A percentile compares a stretch with the other conserved stretches of the same genome.
Conservation (phyloP, 2,329 filamentous ascomycete species). For the Pochonia chlamydosporia region DNA sequence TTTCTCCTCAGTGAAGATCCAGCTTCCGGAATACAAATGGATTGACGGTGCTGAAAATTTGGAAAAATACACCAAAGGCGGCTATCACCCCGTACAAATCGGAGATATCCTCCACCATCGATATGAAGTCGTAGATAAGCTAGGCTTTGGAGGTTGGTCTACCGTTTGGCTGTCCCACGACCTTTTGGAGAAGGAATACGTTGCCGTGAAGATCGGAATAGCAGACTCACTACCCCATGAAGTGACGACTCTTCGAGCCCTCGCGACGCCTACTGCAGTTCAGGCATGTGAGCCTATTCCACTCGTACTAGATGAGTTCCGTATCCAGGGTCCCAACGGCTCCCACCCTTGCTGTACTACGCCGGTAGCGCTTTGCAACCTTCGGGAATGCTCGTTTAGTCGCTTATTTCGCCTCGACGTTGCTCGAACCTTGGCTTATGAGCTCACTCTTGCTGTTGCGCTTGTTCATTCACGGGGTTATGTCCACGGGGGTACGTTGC, state of each 20-base stretch:
- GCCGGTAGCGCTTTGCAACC: conserved; percentile 18
- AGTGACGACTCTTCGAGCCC: neutral
- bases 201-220: conserved; percentile 7
- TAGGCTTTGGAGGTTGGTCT: conserved; percentile 10
- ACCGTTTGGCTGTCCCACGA: conserved; percentile 12
- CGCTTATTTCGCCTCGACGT: conserved; percentile 20
- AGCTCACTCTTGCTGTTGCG: conserved; percentile 22
- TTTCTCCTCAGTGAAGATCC: too few relatives aligned
- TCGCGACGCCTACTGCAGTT: neutral
- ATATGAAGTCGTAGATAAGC: conserved; percentile 11
- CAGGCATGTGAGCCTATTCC: conserved; percentile 7
- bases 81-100: neutral
- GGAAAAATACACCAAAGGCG: neutral
- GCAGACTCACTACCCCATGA: conserved; percentile 5
- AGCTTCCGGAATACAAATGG: neutral
- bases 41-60: neutral
- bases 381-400: conserved; percentile 10
- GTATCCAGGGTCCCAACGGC: conserved; percentile 21
- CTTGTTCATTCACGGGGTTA: conserved; percentile 22
- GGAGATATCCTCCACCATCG: neutral
- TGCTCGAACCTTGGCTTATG: conserved; percentile 20
- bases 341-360: conserved; percentile 21
- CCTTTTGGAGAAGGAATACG: neutral
- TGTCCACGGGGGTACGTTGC: conserved; percentile 23
- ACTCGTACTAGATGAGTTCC: conserved; percentile 17